A percentile compares a stretch with the other conserved stretches of the same genome.
These are phyloP conservation scores for Epichloe brachyelytri DNA, from an alignment of 2,329 filamentous ascomycete genomes.

Conservation along the genomic window DNA sequence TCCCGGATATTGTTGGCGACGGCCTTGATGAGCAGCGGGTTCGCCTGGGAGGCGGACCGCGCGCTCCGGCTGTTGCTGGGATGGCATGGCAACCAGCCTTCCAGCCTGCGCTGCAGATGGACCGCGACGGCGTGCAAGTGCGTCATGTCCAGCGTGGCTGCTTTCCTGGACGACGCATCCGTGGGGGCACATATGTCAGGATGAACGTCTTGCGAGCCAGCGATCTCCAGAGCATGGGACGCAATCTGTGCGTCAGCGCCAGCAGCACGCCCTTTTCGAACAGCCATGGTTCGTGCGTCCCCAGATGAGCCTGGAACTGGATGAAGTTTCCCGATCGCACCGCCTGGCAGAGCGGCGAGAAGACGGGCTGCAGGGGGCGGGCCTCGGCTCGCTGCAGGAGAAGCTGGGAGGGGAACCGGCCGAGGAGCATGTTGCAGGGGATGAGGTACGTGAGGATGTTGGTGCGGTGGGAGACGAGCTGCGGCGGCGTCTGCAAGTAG, in stretches of 20 bases:
- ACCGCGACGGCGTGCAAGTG: slow-evolving; percentile 52
- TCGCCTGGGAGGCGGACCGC: slow-evolving; percentile 29
- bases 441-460: slow-evolving; percentile 77
- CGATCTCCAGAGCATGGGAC: slow-evolving; percentile 73
- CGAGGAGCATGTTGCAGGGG: slow-evolving; percentile 69
- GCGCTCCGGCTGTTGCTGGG: slow-evolving; percentile 13
- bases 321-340: slow-evolving; percentile 64
- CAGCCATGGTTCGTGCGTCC: slow-evolving; percentile 56
- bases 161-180: slow-evolving; percentile 41
- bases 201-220: slow-evolving; percentile 68
- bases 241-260: slow-evolving; percentile 61
- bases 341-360: slow-evolving; percentile 58
- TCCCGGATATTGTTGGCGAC: slow-evolving; percentile 32
- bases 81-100: slow-evolving; percentile 38
- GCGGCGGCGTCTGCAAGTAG: slow-evolving; percentile 53
- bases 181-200: slow-evolving; percentile 59
- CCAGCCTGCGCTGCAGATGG: slow-evolving; percentile 51
- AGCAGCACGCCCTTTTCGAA: slow-evolving; percentile 63
- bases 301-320: slow-evolving; percentile 57
- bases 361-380: slow-evolving; percentile 49
- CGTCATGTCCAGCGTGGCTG: slow-evolving; percentile 62
- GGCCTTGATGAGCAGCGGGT: slow-evolving; percentile 37
- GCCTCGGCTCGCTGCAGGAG: slow-evolving; percentile 55
- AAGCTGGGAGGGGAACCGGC: slow-evolving; percentile 58
- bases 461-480: slow-evolving; percentile 59